A percentile compares a stretch with the other conserved stretches of the same genome.
phyloP scores from a whole-genome alignment of 306 rosid genomes.

The Quercus alba region DNA sequence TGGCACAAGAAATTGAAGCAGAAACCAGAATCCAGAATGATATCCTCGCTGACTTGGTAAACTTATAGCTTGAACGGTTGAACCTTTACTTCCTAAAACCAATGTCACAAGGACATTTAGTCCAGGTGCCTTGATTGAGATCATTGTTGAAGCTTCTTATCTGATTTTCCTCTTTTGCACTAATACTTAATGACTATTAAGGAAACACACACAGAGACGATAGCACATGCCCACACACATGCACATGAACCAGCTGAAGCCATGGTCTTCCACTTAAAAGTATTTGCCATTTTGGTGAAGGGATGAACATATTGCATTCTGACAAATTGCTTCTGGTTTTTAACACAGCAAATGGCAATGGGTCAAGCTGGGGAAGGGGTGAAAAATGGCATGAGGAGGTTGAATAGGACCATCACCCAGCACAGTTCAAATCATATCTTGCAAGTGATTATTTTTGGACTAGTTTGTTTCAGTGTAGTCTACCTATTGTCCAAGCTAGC shows the following conservation, averaged over 20 bases:
- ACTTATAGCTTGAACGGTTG: not conserved
- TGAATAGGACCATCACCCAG: constrained; percentile 20
- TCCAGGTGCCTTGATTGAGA: not conserved
- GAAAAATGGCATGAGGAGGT: constrained; percentile 30
- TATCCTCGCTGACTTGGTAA: constrained; percentile 22
- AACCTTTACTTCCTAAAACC: not conserved
- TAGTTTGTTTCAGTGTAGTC: constrained; percentile 21
- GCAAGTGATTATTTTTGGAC: constrained; percentile 31
- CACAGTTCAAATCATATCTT: constrained; percentile 24
- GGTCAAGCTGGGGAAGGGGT: constrained; percentile 34
- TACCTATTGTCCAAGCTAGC: constrained; percentile 30
- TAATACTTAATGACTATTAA: not conserved
- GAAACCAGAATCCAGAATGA: constrained; percentile 35
- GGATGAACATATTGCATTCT: not conserved
- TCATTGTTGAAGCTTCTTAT: not conserved
- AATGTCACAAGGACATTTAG: not conserved
- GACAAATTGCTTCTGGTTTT: constrained; percentile 15
- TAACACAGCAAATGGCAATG: constrained; percentile 29
- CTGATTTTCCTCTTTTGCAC: not conserved
- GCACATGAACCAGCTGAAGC: not conserved
- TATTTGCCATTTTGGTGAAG: not conserved
- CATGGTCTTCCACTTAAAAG: not conserved
- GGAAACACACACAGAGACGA: not conserved
- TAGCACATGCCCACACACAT: not conserved
- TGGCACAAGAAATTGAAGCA: constrained; percentile 35